Conservation (phyloP, 805 yeast species). For the Myxozyma melibiosi region DNA sequence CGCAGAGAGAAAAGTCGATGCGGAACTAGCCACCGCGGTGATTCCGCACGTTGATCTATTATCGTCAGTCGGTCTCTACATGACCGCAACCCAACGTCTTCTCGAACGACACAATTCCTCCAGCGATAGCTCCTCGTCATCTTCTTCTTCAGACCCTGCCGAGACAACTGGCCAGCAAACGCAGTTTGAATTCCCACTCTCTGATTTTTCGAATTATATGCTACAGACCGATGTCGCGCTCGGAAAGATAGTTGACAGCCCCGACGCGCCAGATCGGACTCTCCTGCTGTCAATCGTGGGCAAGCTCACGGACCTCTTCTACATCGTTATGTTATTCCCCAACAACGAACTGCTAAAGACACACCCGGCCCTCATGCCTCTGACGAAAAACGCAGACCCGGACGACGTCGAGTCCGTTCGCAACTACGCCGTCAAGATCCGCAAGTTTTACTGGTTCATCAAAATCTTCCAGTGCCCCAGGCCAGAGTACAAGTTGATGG, state of each 20-base stretch:
- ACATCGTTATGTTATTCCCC: slow-evolving; percentile 3
- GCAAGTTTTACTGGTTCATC: slow-evolving; percentile 27
- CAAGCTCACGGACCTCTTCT: slow-evolving; percentile 10
- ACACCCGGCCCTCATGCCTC: slow-evolving; percentile 19
- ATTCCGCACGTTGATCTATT: slow-evolving; percentile 10
- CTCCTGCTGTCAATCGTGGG: slow-evolving; percentile 11
- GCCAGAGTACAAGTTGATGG: slow-evolving; percentile 24
- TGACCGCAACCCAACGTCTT: slow-evolving; percentile 5
- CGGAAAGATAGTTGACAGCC: slow-evolving; percentile 4
- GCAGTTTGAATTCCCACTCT: slow-evolving; percentile 7
- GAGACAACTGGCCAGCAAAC: not conserved
- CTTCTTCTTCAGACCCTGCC: slow-evolving; percentile 10
- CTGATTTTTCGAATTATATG: not conserved
- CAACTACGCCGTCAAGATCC: slow-evolving; percentile 1
- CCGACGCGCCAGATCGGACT: slow-evolving; percentile 16
- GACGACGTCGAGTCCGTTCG: not conserved
- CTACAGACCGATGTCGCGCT: slow-evolving; percentile 7
- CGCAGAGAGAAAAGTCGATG: not conserved
- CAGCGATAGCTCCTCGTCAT: not conserved
- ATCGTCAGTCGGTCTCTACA: not conserved
- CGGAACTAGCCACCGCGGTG: not conserved
- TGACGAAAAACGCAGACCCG: slow-evolving; percentile 8
- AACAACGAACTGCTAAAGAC: not conserved
- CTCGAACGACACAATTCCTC: not conserved
- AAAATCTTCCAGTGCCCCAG: slow-evolving; percentile 14